Base-by-base conservation (phyloP, 2,329 filamentous ascomycete genomes). In the Penicillium fuscoglaucum region DNA sequence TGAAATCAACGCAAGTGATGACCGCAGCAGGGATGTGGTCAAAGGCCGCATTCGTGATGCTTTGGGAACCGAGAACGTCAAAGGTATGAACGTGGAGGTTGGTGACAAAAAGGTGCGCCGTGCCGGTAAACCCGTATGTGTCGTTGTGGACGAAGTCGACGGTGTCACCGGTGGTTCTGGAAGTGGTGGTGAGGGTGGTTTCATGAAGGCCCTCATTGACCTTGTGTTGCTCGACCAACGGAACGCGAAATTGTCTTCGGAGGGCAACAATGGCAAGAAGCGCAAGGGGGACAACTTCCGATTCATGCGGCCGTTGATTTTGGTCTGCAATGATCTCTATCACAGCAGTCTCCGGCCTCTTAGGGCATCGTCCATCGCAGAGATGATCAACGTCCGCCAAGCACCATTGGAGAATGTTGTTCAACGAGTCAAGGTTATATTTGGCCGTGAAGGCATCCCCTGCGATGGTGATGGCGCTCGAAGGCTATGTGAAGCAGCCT, bases 281-380 rank as follows among this genome's bases (percentile, higher is more conserved):
- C 91, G 85, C 74, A 93, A 91, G 72, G 88, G 88, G 0, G 93
- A 98, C 68, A 89, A 88, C 58, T 99, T 99, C 71, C 85, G 90
- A 43, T 83, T 97, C 61, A 84, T 96, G 76, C 84, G 95, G 46
- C 95, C 95, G 0, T 80, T 99, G 31, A 91, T 99, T 51, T 81
- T 99, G 48, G 95, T 99, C 66, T 99, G 95, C 79, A 99, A 99
- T 68, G 96, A 99, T 73, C 87, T 98, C 1, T 99, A 99, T 70
- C 92, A 96, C 66, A 88, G 93, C 4, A 90, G 93, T 21, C 82
- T 99, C 41, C 85, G 92, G 29, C 92, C 91, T 0, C 80, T 99
- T 8, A 87, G 95, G n/a, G 90, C 93, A 63, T 93, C 91, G 0
- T 86, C 82, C 6, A 78, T 95, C 50, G 95, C 93, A 0, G 95